Evolutionary conservation across 2,329 filamentous ascomycete species (phyloP).

Genomic region (Acrodontium crateriforme): DNA sequence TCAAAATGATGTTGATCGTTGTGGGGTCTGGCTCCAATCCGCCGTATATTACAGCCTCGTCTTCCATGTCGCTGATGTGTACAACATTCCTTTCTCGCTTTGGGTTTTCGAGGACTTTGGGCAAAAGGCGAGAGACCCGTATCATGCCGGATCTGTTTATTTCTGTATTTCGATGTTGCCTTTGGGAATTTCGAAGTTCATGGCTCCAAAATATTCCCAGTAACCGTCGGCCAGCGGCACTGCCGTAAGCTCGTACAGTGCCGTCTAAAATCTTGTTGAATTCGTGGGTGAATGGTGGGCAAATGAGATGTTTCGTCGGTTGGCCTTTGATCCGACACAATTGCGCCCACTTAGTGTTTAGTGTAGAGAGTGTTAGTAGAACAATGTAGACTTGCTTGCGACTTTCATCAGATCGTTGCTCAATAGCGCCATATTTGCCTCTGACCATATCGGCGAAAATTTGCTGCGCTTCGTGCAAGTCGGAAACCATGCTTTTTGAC

Average conservation of each 20-base stretch:
- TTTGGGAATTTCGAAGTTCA: background rate
- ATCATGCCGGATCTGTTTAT: too few relatives aligned
- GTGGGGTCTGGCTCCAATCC: conserved; percentile 9
- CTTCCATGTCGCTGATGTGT: background rate
- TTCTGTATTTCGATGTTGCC: too few relatives aligned
- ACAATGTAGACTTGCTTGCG: conserved; percentile 2
- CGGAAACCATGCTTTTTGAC: conserved; percentile 9
- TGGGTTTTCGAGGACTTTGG: too few relatives aligned
- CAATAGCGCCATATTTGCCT: background rate
- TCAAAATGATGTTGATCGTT: conserved; percentile 14
- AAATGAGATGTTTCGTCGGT: too few relatives aligned
- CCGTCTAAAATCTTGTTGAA: conserved; percentile 43
- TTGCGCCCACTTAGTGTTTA: conserved; percentile 7
- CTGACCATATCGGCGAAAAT: conserved; percentile 14
- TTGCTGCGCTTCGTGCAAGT: background rate
- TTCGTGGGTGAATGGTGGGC: too few relatives aligned
- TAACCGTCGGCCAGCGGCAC: conserved; percentile 32
- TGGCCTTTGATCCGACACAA: conserved; percentile 4
- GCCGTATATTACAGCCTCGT: conserved; percentile 10
- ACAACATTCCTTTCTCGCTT: conserved; percentile 3
- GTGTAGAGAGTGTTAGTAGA: conserved; percentile 9
- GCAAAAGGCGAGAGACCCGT: too few relatives aligned
- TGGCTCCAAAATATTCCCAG: conserved; percentile 32
- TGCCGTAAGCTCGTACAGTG: conserved; percentile 38
- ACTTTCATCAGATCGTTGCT: background rate